Conservation (phyloP, 495 filamentous ascomycete species). For the Daldinia caldariorum region DNA sequence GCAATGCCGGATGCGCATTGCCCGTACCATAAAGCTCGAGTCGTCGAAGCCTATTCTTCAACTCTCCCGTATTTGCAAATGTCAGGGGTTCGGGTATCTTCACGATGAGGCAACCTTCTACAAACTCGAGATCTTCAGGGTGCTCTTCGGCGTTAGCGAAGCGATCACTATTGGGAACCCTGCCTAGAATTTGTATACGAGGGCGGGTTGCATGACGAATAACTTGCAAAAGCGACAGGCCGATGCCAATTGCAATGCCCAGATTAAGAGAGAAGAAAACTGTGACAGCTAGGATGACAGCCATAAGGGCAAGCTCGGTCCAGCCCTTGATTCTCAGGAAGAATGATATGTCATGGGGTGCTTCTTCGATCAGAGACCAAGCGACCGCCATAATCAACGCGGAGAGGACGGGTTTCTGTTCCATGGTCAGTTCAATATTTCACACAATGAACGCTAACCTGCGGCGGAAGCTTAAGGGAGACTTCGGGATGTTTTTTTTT, state of each 20-base stretch:
- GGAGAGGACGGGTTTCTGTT: slow-evolving; percentile 88
- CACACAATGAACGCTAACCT: background rate
- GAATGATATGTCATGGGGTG: slow-evolving; percentile 88
- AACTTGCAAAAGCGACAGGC: slow-evolving; percentile 85
- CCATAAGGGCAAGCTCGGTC: slow-evolving; percentile 86
- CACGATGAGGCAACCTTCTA: slow-evolving; percentile 92
- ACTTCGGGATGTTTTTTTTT: background rate
- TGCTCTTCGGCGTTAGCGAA: slow-evolving; percentile 91
- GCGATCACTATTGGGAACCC: slow-evolving; percentile 79
- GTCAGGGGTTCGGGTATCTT: slow-evolving; percentile 97
- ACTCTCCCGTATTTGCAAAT: slow-evolving; percentile 94
- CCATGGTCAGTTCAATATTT: slow-evolving; percentile 40
- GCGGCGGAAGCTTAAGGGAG: background rate
- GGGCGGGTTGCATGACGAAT: slow-evolving; percentile 90
- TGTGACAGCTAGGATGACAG: slow-evolving; percentile 88
- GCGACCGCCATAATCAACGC: slow-evolving; percentile 97
- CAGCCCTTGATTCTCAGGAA: slow-evolving; percentile 87
- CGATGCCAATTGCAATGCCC: slow-evolving; percentile 90
- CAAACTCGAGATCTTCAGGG: slow-evolving; percentile 79
- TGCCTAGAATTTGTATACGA: slow-evolving; percentile 95
- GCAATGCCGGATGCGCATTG: slow-evolving; percentile 86
- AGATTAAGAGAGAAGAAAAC: slow-evolving; percentile 88
- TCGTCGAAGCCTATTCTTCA: slow-evolving; percentile 82
- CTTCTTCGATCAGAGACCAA: slow-evolving; percentile 93
- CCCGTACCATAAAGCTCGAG: slow-evolving; percentile 88